Evolutionary conservation across 768 basidiomycete genomes (phyloP), one percentile per base, ranked within the genome.

Genomic region (Hygrophorus pudorinus): DNA sequence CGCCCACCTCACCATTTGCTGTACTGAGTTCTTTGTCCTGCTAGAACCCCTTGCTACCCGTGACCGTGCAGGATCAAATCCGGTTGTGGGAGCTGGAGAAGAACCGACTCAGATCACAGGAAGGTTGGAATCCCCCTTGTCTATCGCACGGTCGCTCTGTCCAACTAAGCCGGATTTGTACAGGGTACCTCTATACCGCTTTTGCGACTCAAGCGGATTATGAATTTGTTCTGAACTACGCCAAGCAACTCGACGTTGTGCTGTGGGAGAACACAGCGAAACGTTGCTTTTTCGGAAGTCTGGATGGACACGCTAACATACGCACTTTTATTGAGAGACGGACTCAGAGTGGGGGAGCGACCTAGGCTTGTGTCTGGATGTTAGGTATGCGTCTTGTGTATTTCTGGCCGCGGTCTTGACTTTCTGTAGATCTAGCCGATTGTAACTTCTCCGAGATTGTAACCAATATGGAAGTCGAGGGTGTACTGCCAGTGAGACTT

Each of bases 61-160:
- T 96, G 35, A 98, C 96, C 0, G 94, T 99, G 0, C 92, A 96
- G 57, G 94, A 99, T 65, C 94, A 98, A 64, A 87, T 99, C 49
- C 81, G 94, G 46, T 71, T 98, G 13, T 99, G 96, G 92, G 93
- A 99, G 63, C 71, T 93, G 35, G 96, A 98, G 66, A 78, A 85
- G 62, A 92, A 96, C 59, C 78, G 96, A 42, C 69, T 98, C 8
- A 84, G 86, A 55, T 82, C 86, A 33, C 72, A 81, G 59, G 87
- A 94, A 74, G 90, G 93, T 90, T 57, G 46, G 66, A 51, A 56
- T 49, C 32, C 40, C 28, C 32, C 40, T 41, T 42, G 44, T 44
- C 48, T 38, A 27, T 40, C 11, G 40, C 47, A 42, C 44, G 17
- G 18, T 45, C 12, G 13, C 18, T n/a, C n/a, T 20, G 9, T 48